Evolutionary conservation across 192 early-diverging fungal species (phyloP), one percentile per base, ranked within the genome.

Genomic region (Backusella psychrophila): DNA sequence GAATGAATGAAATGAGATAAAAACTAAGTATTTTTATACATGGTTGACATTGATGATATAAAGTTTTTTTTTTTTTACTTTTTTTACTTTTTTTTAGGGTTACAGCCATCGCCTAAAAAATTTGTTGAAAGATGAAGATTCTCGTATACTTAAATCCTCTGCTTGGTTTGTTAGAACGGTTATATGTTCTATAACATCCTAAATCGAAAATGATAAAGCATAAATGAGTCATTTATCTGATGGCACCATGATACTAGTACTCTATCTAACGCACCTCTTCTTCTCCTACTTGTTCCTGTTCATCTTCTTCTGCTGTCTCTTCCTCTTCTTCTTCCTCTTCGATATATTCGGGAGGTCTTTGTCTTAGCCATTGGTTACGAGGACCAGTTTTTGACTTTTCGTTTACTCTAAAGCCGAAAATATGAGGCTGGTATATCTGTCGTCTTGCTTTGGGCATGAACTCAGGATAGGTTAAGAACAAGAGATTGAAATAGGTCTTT

Each of bases 341-440:
- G n/a, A 71, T 39, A 46, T 75, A 67, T 9, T 67, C 63, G 29
- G 59, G 63, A 56, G 80, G 80, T 56, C 76, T 68, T 78, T 85
- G 84, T 75, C 97, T 86, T 83, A 99, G 81, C 97, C 97, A 99
- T 78, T 89, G 87, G 93, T 97, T 97, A 69, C 91, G 86, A n/a
- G 96, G 96, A 23, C 96, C 97, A 69, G 88, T 83, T 56, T 76
- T 80, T 77, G 91, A 89, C 53, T 77, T 80, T 84, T 93, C 92
- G 82, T 87, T 93, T 44, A 99, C 89, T 71, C 91, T 88, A 83
- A 99, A 98, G 26, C 97, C 97, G 86, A 96, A 99, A 39, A 99
- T 93, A 29, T 83, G 86, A 29, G 96, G 96, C 19, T 88, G 82
- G 84, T 97, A 98, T 36, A 95, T 87, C 33, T 85, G 85, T 59